phyloP scores from a whole-genome alignment of 306 rosid genomes.

The Benincasa hispida region DNA sequence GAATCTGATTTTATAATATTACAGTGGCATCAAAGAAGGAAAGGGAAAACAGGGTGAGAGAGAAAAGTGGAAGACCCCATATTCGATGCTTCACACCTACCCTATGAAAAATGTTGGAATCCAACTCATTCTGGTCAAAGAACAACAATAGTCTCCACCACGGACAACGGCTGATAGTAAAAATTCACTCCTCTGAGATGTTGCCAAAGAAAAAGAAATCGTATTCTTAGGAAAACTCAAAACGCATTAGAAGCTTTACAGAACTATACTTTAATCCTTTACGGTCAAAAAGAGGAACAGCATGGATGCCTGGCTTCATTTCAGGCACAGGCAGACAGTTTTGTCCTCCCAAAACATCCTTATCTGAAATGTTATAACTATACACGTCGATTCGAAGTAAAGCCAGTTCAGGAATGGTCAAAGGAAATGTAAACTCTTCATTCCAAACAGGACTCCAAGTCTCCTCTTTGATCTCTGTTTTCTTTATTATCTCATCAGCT shows the following conservation, averaged over 20 bases:
- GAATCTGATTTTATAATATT: slow-evolving; percentile 3
- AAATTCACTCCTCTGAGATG: slow-evolving; percentile 1
- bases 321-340: slow-evolving; percentile 68
- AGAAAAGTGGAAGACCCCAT: slow-evolving; percentile 6
- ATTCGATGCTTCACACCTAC: not conserved
- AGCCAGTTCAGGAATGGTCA: slow-evolving; percentile 75
- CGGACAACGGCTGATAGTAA: not conserved
- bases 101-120: slow-evolving; percentile 2
- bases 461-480: slow-evolving; percentile 42
- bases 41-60: not conserved
- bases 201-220: not conserved
- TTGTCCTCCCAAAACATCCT: slow-evolving; percentile 83
- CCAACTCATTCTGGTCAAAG: not conserved
- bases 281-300: slow-evolving; percentile 45
- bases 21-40: not conserved
- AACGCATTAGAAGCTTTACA: slow-evolving; percentile 54
- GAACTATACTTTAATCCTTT: slow-evolving; percentile 42
- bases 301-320: slow-evolving; percentile 48
- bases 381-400: slow-evolving; percentile 59
- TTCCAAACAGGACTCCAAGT: slow-evolving; percentile 78
- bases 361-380: slow-evolving; percentile 64
- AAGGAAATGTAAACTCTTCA: slow-evolving; percentile 54
- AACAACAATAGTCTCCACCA: not conserved
- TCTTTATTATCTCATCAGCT: slow-evolving; percentile 35
- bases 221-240: slow-evolving; percentile 30